A percentile compares a stretch with the other conserved stretches of the same genome.
Evolutionary conservation across 2,329 filamentous ascomycete genomes (phyloP).

Genomic region (Rhynchosporium secalis): DNA sequence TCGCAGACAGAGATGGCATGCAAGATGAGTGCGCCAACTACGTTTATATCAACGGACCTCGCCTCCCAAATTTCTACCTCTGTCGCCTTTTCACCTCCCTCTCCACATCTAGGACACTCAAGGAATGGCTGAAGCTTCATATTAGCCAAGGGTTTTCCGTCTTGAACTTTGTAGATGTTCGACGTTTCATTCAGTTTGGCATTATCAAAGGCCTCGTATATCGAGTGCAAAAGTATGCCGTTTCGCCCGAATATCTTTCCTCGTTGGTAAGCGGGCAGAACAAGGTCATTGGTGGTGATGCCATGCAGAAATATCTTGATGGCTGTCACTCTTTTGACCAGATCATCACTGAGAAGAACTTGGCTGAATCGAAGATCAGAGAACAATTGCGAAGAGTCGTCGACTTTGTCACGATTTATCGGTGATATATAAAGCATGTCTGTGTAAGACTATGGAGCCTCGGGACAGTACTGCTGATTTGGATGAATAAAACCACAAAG

Average conservation of each 20-base stretch:
- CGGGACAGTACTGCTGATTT: too few species aligned
- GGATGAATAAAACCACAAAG: too few species aligned
- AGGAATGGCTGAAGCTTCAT: slow-evolving; percentile 82
- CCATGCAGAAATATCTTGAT: slow-evolving; percentile 67
- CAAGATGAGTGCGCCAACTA: slow-evolving; percentile 88
- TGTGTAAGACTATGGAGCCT: background rate
- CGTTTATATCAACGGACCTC: slow-evolving; percentile 48
- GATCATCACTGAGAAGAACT: slow-evolving; percentile 73
- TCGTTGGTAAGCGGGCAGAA: slow-evolving; percentile 35
- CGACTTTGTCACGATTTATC: slow-evolving; percentile 43
- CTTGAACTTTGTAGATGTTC: slow-evolving; percentile 77
- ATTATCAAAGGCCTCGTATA: slow-evolving; percentile 95
- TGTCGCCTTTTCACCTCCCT: slow-evolving; percentile 86
- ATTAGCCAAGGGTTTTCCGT: slow-evolving; percentile 63
- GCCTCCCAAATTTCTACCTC: slow-evolving; percentile 61
- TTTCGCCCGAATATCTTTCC: slow-evolving; percentile 64
- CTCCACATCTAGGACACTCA: slow-evolving; percentile 77
- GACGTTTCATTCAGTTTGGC: slow-evolving; percentile 91
- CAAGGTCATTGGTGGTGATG: slow-evolving; percentile 42
- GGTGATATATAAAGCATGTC: slow-evolving; percentile 29
- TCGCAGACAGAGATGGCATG: slow-evolving; percentile 70
- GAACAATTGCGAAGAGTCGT: slow-evolving; percentile 62
- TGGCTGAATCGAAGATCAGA: slow-evolving; percentile 70
- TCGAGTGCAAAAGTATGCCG: slow-evolving; percentile 86
- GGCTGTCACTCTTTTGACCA: slow-evolving; percentile 78